These are phyloP conservation scores for Ustilago bromivora DNA, from an alignment of 1,284 basidiomycete genomes.

Conservation along the genomic window DNA sequence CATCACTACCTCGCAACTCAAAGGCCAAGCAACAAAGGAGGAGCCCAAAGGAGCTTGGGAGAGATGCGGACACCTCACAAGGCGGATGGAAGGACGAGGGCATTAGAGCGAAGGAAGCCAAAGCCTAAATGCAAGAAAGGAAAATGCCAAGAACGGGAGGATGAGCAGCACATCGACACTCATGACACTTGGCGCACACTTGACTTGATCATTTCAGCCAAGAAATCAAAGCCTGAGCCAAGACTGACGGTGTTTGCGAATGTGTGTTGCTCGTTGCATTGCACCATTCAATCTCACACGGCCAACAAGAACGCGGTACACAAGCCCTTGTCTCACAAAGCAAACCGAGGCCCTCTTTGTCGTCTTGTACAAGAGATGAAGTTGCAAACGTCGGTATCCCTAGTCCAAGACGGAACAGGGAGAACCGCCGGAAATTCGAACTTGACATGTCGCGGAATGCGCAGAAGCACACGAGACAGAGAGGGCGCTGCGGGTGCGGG, in stretches of 20 bases:
- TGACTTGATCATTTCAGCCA: not conserved
- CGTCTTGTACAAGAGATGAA: not conserved
- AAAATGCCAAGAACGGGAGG: conserved; percentile 4
- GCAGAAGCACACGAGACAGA: not conserved
- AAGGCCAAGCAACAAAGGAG: conserved; percentile 4
- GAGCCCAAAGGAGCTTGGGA: not conserved
- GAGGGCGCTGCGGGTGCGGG: not conserved
- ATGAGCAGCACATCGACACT: not conserved
- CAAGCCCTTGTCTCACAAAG: no score
- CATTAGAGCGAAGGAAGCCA: conserved; percentile 2
- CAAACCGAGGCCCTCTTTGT: no score
- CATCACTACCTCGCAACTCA: not conserved
- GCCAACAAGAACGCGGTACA: no score
- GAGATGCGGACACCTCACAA: not conserved
- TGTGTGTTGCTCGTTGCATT: not conserved
- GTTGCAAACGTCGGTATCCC: not conserved
- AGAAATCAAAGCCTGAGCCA: conserved; percentile 11
- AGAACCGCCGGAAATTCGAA: not conserved
- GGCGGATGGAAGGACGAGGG: not conserved
- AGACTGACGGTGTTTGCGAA: conserved; percentile 3
- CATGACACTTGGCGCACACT: not conserved
- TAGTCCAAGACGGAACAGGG: not conserved
- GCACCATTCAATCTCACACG: not conserved
- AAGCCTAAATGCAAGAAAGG: conserved; percentile 3
- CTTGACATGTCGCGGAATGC: not conserved